Conservation (phyloP, 1,284 basidiomycete genomes). For the Cerrena zonata region DNA sequence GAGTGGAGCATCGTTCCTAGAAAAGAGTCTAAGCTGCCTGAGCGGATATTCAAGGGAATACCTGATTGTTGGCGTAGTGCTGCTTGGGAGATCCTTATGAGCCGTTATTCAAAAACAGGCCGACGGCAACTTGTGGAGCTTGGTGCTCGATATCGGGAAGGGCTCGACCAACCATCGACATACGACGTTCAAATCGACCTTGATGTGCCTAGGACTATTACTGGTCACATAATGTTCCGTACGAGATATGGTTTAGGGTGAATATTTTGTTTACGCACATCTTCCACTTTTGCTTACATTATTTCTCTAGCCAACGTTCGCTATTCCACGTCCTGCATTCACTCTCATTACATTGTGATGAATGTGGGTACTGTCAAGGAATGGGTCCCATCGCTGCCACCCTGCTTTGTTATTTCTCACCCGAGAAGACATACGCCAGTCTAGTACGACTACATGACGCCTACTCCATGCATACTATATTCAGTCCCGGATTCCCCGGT, state of each 20-base stretch:
- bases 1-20: conserved; percentile 64
- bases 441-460: conserved; percentile 81
- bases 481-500: conserved; percentile 92
- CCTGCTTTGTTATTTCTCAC: conserved; percentile 87
- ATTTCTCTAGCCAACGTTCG: conserved; percentile 68
- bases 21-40: conserved; percentile 61
- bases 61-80: conserved; percentile 93
- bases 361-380: conserved; percentile 98
- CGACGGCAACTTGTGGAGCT: conserved; percentile 38
- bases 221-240: conserved; percentile 88
- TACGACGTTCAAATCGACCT: conserved; percentile 98
- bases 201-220: conserved; percentile 94
- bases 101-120: conserved; percentile 41
- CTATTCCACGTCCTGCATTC: conserved; percentile 92
- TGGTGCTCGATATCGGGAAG: conserved; percentile 54
- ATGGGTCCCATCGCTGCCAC: conserved; percentile 98
- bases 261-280: conserved; percentile 26
- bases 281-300: conserved; percentile 7
- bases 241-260: conserved; percentile 93
- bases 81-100: conserved; percentile 82
- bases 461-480: conserved; percentile 87
- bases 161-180: conserved; percentile 71
- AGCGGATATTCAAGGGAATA: conserved; percentile 89
- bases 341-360: conserved; percentile 77
- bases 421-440: conserved; percentile 80